phyloP scores from a whole-genome alignment of 163 green algal species.

The Scenedesmus sp. region DNA sequence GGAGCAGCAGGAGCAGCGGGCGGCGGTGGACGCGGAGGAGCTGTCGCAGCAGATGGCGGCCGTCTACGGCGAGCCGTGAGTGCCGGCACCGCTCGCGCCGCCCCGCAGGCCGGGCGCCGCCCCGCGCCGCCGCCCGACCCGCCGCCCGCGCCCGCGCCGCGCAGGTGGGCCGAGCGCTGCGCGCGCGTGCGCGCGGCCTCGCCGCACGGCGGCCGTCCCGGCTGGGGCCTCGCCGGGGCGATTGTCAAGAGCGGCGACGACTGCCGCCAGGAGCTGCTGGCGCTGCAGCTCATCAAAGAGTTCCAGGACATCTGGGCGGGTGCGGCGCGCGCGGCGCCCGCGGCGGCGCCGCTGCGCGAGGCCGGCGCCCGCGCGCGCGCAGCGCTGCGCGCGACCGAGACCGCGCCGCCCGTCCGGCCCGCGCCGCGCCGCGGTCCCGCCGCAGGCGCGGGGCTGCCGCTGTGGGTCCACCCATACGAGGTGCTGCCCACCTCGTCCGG shows the following conservation, averaged over 20 bases:
- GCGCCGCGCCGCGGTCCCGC: too few species aligned
- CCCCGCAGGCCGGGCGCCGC: too few species aligned
- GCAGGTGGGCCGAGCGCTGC: neutral
- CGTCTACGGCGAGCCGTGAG: conserved; percentile 85
- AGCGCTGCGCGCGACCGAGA: neutral
- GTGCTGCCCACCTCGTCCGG: conserved; percentile 87
- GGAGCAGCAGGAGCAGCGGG: neutral
- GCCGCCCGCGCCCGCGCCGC: neutral
- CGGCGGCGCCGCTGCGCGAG: neutral
- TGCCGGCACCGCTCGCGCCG: neutral
- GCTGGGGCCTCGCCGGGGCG: conserved; percentile 89
- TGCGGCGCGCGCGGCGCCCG: neutral
- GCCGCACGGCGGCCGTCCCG: conserved; percentile 76
- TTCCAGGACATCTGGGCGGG: conserved; percentile 77
- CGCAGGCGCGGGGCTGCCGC: conserved; percentile 84
- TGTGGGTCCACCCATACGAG: conserved; percentile 92
- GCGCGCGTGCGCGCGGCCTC: conserved; percentile 73
- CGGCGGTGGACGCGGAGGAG: conserved; percentile 5
- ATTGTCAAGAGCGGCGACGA: conserved; percentile 99
- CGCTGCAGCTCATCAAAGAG: conserved; percentile 89
- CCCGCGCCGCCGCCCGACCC: too few species aligned
- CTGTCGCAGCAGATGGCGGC: conserved; percentile 40
- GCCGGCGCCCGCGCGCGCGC: neutral
- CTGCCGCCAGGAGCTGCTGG: conserved; percentile 97
- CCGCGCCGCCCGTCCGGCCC: too few species aligned